These are phyloP conservation scores for Capronia americana DNA, from an alignment of 2,329 filamentous ascomycete genomes.

Conservation along the genomic window DNA sequence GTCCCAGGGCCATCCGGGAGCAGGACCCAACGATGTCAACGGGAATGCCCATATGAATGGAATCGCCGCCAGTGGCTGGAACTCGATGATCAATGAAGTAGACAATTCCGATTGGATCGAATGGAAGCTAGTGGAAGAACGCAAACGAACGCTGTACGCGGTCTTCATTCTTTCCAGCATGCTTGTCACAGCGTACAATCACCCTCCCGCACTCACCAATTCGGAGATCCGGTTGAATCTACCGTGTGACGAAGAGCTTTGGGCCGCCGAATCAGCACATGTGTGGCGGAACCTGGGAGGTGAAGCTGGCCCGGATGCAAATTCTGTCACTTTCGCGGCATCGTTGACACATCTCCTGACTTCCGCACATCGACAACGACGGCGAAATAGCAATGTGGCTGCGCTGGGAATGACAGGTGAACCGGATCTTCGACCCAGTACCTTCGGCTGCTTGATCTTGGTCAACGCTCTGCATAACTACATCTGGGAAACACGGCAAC, in stretches of 20 bases:
- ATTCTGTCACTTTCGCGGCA: slow-evolving; percentile 77
- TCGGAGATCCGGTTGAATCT: slow-evolving; percentile 89
- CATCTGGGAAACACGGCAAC: slow-evolving; percentile 95
- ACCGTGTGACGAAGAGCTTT: slow-evolving; percentile 92
- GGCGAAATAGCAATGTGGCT: slow-evolving; percentile 41
- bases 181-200: slow-evolving; percentile 90
- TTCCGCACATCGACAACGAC: slow-evolving; percentile 68
- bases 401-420: slow-evolving; percentile 49
- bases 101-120: slow-evolving; percentile 81
- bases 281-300: slow-evolving; percentile 82
- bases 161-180: slow-evolving; percentile 93
- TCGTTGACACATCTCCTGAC: slow-evolving; percentile 81
- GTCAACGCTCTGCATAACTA: slow-evolving; percentile 97
- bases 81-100: slow-evolving; percentile 44
- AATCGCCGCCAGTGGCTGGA: slow-evolving; percentile 53
- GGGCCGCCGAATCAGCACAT: slow-evolving; percentile 81
- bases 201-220: slow-evolving; percentile 87
- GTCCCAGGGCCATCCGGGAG: slow-evolving; percentile 34
- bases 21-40: slow-evolving; percentile 42
- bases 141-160: slow-evolving; percentile 88
- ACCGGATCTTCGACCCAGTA: slow-evolving; percentile 78
- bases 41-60: slow-evolving; percentile 50
- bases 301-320: slow-evolving; percentile 69
- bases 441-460: slow-evolving; percentile 87
- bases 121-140: slow-evolving; percentile 88